Conservation (phyloP, 768 basidiomycete species). For the Lactifluus pinguis region DNA sequence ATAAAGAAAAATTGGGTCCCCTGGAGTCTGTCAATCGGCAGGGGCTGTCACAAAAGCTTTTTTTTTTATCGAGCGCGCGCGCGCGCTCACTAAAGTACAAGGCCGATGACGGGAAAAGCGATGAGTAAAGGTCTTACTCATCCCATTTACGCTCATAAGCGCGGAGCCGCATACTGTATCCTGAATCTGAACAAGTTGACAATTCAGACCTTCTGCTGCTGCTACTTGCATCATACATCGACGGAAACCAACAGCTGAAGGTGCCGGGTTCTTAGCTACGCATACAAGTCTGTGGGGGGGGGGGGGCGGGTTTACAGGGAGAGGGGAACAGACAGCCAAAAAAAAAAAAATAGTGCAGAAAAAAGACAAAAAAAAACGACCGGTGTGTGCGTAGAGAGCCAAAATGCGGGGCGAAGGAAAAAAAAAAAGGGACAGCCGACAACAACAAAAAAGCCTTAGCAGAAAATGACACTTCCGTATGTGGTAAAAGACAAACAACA, state of each 20-base stretch:
- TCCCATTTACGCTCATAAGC: too few species aligned
- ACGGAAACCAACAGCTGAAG: background rate
- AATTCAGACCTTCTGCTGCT: background rate
- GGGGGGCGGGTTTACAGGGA: conserved; percentile 3
- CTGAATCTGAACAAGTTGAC: background rate
- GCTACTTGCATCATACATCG: background rate
- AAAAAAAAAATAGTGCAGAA: background rate
- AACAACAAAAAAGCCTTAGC: background rate
- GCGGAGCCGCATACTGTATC: too few species aligned
- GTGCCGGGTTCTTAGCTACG: conserved; percentile 4
- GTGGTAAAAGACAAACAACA: conserved; percentile 7
- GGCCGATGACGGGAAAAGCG: background rate
- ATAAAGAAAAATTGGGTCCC: too few species aligned
- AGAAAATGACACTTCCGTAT: conserved; percentile 5
- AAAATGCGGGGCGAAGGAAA: background rate
- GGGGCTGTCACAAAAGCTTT: background rate
- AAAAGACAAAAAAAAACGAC: background rate
- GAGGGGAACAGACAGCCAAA: background rate
- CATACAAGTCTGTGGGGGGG: conserved; percentile 7
- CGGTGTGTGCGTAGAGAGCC: background rate
- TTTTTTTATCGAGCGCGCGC: background rate
- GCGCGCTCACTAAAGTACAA: background rate
- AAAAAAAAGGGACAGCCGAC: background rate
- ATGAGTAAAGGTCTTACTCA: too few species aligned
- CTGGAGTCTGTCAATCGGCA: background rate